Conservation (phyloP, 345 rosid genomes). For the Eucalyptus curtisii region DNA sequence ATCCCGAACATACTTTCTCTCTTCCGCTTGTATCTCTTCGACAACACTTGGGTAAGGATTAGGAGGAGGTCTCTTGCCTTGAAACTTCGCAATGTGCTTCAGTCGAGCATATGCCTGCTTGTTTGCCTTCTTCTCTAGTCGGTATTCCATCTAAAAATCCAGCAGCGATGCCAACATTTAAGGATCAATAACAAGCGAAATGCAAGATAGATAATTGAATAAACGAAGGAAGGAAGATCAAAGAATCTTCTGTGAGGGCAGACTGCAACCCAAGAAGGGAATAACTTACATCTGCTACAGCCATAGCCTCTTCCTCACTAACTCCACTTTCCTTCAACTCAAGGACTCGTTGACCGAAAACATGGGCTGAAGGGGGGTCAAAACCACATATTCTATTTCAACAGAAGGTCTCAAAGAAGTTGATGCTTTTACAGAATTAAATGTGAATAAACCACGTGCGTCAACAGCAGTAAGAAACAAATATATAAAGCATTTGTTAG, state of each 20-base stretch:
- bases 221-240: background rate
- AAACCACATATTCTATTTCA: slow-evolving; percentile 37
- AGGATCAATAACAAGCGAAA: background rate
- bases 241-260: background rate
- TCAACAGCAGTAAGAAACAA: background rate
- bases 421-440: background rate
- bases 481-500: background rate
- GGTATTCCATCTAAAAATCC: slow-evolving; percentile 38
- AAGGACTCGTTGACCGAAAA: slow-evolving; percentile 58
- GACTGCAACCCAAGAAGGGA: background rate
- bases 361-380: slow-evolving; percentile 66
- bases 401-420: background rate
- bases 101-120: slow-evolving; percentile 62
- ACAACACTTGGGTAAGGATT: slow-evolving; percentile 64
- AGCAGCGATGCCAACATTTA: background rate
- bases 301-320: slow-evolving; percentile 57
- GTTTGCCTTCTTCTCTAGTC: slow-evolving; percentile 38
- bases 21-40: slow-evolving; percentile 46
- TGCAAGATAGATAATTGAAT: background rate
- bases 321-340: slow-evolving; percentile 73
- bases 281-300: slow-evolving; percentile 60
- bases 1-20: slow-evolving; percentile 31
- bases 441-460: background rate
- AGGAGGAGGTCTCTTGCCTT: slow-evolving; percentile 68
- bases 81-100: slow-evolving; percentile 47